phyloP scores from a whole-genome alignment of 1,139 yeast genomes.

The Hansenula lynferdii region DNA sequence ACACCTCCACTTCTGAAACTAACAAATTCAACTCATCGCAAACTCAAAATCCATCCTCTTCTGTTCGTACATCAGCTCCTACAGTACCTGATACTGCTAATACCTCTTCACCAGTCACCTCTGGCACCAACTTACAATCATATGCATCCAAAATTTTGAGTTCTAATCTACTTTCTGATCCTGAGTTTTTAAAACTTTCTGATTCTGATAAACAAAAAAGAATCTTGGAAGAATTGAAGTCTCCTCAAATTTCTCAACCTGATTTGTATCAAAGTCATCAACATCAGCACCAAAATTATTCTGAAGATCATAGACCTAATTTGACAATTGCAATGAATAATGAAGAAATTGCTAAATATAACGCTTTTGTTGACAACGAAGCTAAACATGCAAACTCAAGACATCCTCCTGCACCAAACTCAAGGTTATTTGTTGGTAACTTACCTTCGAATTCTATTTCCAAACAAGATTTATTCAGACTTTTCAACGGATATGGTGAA shows the following conservation, averaged over 20 bases:
- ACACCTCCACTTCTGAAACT: neutral
- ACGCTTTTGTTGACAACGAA: slow-evolving; percentile 46
- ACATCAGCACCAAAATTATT: too few relatives aligned
- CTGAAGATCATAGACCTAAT: slow-evolving; percentile 45
- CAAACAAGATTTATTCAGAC: slow-evolving; percentile 66
- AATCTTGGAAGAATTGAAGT: slow-evolving; percentile 23
- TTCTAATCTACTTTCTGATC: slow-evolving; percentile 28
- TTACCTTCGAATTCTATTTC: slow-evolving; percentile 68
- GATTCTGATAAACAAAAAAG: slow-evolving; percentile 33
- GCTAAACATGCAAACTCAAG: slow-evolving; percentile 40
- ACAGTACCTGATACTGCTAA: neutral
- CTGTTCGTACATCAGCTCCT: neutral
- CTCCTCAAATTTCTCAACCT: slow-evolving; percentile 9
- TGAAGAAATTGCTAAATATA: slow-evolving; percentile 49
- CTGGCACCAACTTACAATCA: slow-evolving; percentile 7
- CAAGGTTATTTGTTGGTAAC: slow-evolving; percentile 80
- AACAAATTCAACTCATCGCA: neutral
- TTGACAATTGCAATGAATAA: slow-evolving; percentile 48
- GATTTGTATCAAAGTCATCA: slow-evolving; percentile 1
- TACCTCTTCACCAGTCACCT: slow-evolving; percentile 3
- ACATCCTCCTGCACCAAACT: slow-evolving; percentile 65
- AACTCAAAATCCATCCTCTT: slow-evolving; percentile 3
- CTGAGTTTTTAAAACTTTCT: slow-evolving; percentile 31
- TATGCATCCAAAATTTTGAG: slow-evolving; percentile 4
- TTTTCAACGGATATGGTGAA: slow-evolving; percentile 69